These are phyloP conservation scores for Ganoderma sinense DNA, from an alignment of 1,284 basidiomycete genomes.

Conservation along the genomic window DNA sequence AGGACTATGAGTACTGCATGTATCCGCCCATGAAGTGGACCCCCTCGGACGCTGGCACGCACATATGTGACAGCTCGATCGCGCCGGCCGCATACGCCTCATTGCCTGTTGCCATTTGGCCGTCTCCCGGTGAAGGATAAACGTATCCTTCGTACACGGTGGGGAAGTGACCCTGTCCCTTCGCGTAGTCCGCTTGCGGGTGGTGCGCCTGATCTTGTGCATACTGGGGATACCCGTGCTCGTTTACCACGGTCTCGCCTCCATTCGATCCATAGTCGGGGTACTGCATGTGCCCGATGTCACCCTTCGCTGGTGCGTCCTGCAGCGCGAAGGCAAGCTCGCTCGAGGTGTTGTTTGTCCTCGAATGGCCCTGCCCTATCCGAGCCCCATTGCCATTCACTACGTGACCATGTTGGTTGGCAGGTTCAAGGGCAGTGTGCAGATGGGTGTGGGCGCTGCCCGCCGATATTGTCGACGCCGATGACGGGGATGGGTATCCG, in stretches of 20 bases:
- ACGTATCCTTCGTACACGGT: slow-evolving; percentile 29
- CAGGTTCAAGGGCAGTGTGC: slow-evolving; percentile 22
- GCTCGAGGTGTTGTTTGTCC: slow-evolving; percentile 31
- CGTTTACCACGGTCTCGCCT: slow-evolving; percentile 2
- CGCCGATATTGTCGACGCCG: slow-evolving; percentile 29
- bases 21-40: slow-evolving; percentile 31
- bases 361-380: slow-evolving; percentile 17
- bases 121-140: slow-evolving; percentile 16
- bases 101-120: slow-evolving; percentile 9
- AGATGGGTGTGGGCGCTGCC: slow-evolving; percentile 25
- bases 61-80: slow-evolving; percentile 34
- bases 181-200: slow-evolving; percentile 11
- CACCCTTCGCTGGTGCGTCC: slow-evolving; percentile 22
- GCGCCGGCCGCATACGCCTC: slow-evolving; percentile 30
- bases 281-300: slow-evolving; percentile 19
- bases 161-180: slow-evolving; percentile 24
- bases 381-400: slow-evolving; percentile 10
- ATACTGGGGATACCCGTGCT: slow-evolving; percentile 10
- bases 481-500: slow-evolving; percentile 30
- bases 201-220: slow-evolving; percentile 19
- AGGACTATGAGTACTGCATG: slow-evolving; percentile 27
- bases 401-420: slow-evolving; percentile 11
- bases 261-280: slow-evolving; percentile 14
- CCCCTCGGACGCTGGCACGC: slow-evolving; percentile 33
- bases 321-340: slow-evolving; percentile 34